phyloP scores from a whole-genome alignment of 2,329 filamentous ascomycete genomes.

The Fusarium sp. region DNA sequence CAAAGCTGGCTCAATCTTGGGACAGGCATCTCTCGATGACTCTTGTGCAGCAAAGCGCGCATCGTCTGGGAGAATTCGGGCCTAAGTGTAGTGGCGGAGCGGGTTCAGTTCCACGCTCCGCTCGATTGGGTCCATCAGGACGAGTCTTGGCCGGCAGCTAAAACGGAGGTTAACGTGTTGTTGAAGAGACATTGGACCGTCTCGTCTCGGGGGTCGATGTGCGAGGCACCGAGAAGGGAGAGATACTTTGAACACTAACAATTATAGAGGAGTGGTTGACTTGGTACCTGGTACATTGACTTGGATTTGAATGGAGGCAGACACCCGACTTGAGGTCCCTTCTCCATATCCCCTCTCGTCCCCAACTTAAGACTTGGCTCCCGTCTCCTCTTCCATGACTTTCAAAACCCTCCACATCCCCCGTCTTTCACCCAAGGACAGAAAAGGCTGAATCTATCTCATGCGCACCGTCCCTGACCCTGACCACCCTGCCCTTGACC shows the following conservation, averaged over 20 bases:
- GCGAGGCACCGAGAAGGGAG: conserved; percentile 19
- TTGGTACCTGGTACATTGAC: background rate
- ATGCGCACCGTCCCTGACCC: background rate
- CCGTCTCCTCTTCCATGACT: conserved; percentile 7
- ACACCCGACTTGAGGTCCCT: background rate
- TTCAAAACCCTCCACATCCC: conserved; percentile 25
- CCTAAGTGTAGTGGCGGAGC: conserved; percentile 33
- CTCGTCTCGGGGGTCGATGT: conserved; percentile 33
- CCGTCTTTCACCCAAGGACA: background rate
- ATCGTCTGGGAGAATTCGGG: conserved; percentile 34
- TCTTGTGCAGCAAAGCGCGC: conserved; percentile 28
- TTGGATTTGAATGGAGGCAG: background rate
- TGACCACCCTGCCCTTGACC: background rate
- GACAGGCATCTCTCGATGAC: conserved; percentile 3
- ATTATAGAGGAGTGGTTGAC: background rate
- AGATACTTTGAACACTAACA: conserved; percentile 30
- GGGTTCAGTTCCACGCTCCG: conserved; percentile 18
- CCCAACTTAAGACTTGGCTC: conserved; percentile 2
- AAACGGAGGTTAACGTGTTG: conserved; percentile 14
- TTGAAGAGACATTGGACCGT: conserved; percentile 6
- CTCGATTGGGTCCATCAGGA: conserved; percentile 29
- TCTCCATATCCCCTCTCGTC: conserved; percentile 12
- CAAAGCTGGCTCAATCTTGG: background rate
- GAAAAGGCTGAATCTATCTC: conserved; percentile 2
- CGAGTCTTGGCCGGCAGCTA: conserved; percentile 27